Evolutionary conservation across 768 basidiomycete genomes (phyloP).

Genomic region (Cystoderma amianthinum): DNA sequence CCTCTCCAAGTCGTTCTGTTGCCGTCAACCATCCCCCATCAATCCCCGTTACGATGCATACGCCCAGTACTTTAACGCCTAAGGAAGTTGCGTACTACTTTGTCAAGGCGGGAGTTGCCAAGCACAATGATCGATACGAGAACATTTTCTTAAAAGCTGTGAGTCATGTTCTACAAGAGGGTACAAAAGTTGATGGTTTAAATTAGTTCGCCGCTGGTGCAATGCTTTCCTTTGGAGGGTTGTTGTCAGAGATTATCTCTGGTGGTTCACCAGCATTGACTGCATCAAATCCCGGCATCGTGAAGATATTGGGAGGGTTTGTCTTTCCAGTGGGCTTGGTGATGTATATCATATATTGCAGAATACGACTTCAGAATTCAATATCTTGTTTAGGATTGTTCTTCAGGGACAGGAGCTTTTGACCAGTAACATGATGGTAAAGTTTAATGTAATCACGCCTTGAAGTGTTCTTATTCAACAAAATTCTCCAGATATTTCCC

Average conservation of each 20-base stretch:
- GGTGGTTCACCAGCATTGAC: constrained; percentile 51
- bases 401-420: constrained; percentile 65
- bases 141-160: constrained; percentile 66
- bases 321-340: constrained; percentile 75
- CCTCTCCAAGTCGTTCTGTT: not conserved
- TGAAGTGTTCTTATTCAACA: not conserved
- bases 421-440: constrained; percentile 74
- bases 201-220: constrained; percentile 62
- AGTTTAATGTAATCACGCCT: constrained; percentile 1
- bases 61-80: constrained; percentile 45
- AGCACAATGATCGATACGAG: constrained; percentile 59
- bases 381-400: constrained; percentile 49
- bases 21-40: not conserved
- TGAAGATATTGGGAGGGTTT: constrained; percentile 58
- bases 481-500: constrained; percentile 48
- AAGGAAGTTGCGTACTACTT: constrained; percentile 49
- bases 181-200: not conserved
- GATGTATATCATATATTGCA: constrained; percentile 36
- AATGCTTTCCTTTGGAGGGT: constrained; percentile 71
- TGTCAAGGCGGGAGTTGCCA: constrained; percentile 49
- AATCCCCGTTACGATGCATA: constrained; percentile 8
- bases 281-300: constrained; percentile 54
- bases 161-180: too few relatives aligned
- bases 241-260: constrained; percentile 51
- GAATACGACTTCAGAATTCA: not conserved